Base-by-base conservation (phyloP, 345 rosid genomes). In the Brassica juncea region DNA sequence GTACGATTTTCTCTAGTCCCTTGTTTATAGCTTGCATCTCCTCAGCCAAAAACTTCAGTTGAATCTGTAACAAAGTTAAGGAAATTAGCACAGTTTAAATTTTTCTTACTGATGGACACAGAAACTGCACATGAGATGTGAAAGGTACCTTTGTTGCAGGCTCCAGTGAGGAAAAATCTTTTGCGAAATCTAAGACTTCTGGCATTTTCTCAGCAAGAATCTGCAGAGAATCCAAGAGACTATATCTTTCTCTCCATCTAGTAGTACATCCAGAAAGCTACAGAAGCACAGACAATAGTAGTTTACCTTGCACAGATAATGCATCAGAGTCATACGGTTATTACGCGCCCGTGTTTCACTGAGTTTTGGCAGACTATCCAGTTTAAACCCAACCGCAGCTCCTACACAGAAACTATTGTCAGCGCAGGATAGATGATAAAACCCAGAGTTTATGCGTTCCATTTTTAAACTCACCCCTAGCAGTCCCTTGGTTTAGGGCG, bases 21-120 rank as follows among this genome's bases (percentile, higher is more conserved):
- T 92, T 94, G 88, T 89, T 92, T 80, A 94, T 81, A 11, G 96
- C 98, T 89, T 94, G 97, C 98, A 94, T 94, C 87, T 94, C 99
- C 85, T 94, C 98, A 0, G 97, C 99, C 88, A 94, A 82, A 84
- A 79, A 85, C 87, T 94, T 94, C 85, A 94, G 75, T 89, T 94
- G 99, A 83, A 94, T 77, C 99, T 94, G 83, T 72, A 79, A 39
- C 58, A 54, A 84, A 81, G 42, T 25, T 76, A 25, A 58, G 58
- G 5, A 65, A 42, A 70, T 65, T 1, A 23, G n/a, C 31, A 65
- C 14, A 30, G 8, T 54, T 55, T 60, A 19, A 62, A 3, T 30
- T 21, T 75, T 23, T 23, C 27, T 35, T 27, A 27, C 55, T 2
- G 1, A 23, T 23, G 25, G 1, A 23, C 25, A 1, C 25, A 23